These are phyloP conservation scores for Cnidoscolus chayamansa DNA, from an alignment of 441 rosid genomes.

Conservation along the genomic window DNA sequence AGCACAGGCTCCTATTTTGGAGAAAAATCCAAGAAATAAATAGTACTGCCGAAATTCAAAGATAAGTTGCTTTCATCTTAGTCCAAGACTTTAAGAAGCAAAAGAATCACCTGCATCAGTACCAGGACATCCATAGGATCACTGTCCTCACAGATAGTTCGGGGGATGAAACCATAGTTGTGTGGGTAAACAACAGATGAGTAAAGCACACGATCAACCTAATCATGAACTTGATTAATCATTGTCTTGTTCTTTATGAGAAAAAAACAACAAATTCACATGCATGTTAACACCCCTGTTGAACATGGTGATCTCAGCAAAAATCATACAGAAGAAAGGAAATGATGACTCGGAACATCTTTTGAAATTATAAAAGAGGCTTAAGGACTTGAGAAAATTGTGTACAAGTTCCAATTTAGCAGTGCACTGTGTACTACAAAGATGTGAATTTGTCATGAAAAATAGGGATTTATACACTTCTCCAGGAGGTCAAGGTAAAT, in stretches of 20 bases:
- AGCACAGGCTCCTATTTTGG: conserved; percentile 73
- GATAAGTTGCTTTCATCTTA: neutral
- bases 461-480: neutral
- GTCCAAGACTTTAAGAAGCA: conserved; percentile 12
- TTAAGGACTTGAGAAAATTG: neutral
- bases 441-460: neutral
- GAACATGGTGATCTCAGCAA: neutral
- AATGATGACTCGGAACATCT: neutral
- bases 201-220: conserved; percentile 96
- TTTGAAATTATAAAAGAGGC: neutral
- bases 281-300: neutral
- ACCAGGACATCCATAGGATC: conserved; percentile 94
- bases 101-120: conserved; percentile 77
- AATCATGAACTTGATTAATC: conserved; percentile 15
- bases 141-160: conserved; percentile 94
- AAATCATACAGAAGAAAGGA: conserved; percentile 3
- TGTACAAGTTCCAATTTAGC: neutral
- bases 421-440: neutral
- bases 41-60: conserved; percentile 8
- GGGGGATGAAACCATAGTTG: conserved; percentile 96
- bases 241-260: conserved; percentile 7
- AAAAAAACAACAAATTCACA: conserved; percentile 6
- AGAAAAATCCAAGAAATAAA: conserved; percentile 11
- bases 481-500: neutral
- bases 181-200: conserved; percentile 99